These are phyloP conservation scores for Lycium ferocissimum DNA, from an alignment of 257 asterid species.

Conservation along the genomic window DNA sequence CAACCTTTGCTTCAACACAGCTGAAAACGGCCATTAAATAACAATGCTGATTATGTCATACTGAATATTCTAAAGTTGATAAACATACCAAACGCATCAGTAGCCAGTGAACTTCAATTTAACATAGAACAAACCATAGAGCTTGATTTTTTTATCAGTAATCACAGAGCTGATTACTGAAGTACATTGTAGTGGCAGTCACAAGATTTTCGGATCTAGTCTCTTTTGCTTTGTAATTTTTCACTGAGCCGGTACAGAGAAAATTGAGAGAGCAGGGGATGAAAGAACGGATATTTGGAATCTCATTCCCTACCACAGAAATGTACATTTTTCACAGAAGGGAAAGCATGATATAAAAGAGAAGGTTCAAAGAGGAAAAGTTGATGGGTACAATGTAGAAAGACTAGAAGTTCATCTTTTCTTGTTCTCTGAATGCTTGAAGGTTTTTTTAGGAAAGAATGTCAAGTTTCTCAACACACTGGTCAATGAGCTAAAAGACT, in stretches of 20 bases:
- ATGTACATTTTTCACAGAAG: not conserved
- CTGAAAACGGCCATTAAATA: conserved; percentile 3
- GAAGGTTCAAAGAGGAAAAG: not conserved
- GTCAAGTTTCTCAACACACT: conserved; percentile 5
- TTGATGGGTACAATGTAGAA: not conserved
- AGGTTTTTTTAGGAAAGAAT: conserved; percentile 8
- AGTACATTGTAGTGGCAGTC: not conserved
- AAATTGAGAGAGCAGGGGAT: not conserved
- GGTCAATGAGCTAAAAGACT: not conserved
- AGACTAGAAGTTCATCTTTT: not conserved
- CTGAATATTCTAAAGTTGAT: conserved; percentile 19
- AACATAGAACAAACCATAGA: not conserved
- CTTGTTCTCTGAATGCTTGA: conserved; percentile 11
- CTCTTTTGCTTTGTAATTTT: not conserved
- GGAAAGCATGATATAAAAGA: not conserved
- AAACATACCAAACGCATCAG: not conserved
- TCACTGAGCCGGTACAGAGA: not conserved
- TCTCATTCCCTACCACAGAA: not conserved
- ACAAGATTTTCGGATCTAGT: conserved; percentile 12
- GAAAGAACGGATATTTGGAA: not conserved
- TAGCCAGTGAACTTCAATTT: not conserved
- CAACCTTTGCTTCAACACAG: not conserved
- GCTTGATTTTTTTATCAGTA: conserved; percentile 1
- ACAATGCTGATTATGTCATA: conserved; percentile 8
- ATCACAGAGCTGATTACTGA: not conserved